A percentile compares a stretch with the other conserved stretches of the same genome.
Evolutionary conservation across 345 rosid species (phyloP).

Genomic region (Trapa bicornis): DNA sequence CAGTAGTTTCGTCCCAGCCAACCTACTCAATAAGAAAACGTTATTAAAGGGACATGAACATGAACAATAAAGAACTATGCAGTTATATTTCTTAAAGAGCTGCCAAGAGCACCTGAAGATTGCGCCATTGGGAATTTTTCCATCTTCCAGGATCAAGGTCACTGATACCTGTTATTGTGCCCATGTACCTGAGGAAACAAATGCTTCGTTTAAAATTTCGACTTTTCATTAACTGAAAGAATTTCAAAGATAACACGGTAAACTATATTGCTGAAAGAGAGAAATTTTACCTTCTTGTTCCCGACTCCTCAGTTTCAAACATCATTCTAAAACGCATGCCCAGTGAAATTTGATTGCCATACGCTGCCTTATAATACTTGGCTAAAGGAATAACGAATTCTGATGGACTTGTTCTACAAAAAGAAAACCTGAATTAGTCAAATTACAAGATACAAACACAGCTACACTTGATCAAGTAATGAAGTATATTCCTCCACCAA

Average conservation of each 20-base stretch:
- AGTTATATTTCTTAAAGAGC: not conserved
- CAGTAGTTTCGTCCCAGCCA: slow-evolving; percentile 48
- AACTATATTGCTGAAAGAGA: not conserved
- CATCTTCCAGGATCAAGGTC: slow-evolving; percentile 59
- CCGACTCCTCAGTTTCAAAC: slow-evolving; percentile 56
- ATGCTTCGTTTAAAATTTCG: not conserved
- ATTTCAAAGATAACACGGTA: not conserved
- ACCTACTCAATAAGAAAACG: slow-evolving; percentile 19
- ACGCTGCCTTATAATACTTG: slow-evolving; percentile 39
- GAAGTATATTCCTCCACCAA: not conserved
- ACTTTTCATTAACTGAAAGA: not conserved
- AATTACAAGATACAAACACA: not conserved
- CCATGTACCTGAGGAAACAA: slow-evolving; percentile 39
- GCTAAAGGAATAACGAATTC: slow-evolving; percentile 47
- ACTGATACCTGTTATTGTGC: slow-evolving; percentile 61
- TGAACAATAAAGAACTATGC: too few relatives aligned
- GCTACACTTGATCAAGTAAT: not conserved
- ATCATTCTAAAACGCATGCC: slow-evolving; percentile 62
- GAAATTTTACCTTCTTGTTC: slow-evolving; percentile 5
- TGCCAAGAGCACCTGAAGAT: slow-evolving; percentile 30
- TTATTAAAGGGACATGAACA: not conserved
- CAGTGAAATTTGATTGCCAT: slow-evolving; percentile 39
- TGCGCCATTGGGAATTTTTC: slow-evolving; percentile 73
- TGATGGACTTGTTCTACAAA: slow-evolving; percentile 50
- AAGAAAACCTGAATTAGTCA: not conserved